Conservation (phyloP, 495 filamentous ascomycete species). For the Thermochaetoides thermophila region DNA sequence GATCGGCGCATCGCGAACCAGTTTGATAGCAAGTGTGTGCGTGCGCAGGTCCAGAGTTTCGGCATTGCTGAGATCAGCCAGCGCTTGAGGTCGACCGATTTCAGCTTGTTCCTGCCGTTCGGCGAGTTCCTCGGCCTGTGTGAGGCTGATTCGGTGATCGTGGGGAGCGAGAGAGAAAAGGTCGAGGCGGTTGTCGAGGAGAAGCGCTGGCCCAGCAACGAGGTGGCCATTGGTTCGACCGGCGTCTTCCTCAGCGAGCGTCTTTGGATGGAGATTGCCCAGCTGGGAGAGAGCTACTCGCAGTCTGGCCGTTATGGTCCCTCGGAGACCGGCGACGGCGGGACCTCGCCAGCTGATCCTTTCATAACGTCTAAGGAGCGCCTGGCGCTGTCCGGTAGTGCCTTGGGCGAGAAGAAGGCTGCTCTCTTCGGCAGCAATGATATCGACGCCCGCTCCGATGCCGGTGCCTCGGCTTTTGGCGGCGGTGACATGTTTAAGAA, state of each 20-base stretch:
- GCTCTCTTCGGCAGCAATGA: slow-evolving; percentile 76
- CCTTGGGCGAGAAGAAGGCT: slow-evolving; percentile 59
- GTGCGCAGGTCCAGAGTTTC: slow-evolving; percentile 85
- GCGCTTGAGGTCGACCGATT: slow-evolving; percentile 79
- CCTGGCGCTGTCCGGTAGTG: slow-evolving; percentile 41
- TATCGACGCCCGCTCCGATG: slow-evolving; percentile 75
- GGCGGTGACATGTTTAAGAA: slow-evolving; percentile 96
- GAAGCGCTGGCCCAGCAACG: slow-evolving; percentile 79
- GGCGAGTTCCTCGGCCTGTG: slow-evolving; percentile 85
- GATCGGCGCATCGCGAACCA: slow-evolving; percentile 95
- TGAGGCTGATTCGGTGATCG: slow-evolving; percentile 65
- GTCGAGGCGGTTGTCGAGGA: slow-evolving; percentile 78
- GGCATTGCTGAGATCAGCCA: slow-evolving; percentile 96
- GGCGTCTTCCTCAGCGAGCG: slow-evolving; percentile 91
- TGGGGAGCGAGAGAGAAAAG: slow-evolving; percentile 88
- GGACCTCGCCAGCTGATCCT: slow-evolving; percentile 20
- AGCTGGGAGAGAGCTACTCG: slow-evolving; percentile 48
- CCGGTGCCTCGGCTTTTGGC: slow-evolving; percentile 74
- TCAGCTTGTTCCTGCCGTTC: slow-evolving; percentile 90
- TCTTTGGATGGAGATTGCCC: slow-evolving; percentile 82
- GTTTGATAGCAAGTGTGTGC: slow-evolving; percentile 96
- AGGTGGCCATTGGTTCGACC: slow-evolving; percentile 79
- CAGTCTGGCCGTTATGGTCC: slow-evolving; percentile 36
- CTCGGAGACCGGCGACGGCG: slow-evolving; percentile 29
- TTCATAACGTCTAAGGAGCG: slow-evolving; percentile 60